A percentile compares a stretch with the other conserved stretches of the same genome.
phyloP scores from a whole-genome alignment of 129 eudicot genomes.

The Centrapalus pauciflorus region DNA sequence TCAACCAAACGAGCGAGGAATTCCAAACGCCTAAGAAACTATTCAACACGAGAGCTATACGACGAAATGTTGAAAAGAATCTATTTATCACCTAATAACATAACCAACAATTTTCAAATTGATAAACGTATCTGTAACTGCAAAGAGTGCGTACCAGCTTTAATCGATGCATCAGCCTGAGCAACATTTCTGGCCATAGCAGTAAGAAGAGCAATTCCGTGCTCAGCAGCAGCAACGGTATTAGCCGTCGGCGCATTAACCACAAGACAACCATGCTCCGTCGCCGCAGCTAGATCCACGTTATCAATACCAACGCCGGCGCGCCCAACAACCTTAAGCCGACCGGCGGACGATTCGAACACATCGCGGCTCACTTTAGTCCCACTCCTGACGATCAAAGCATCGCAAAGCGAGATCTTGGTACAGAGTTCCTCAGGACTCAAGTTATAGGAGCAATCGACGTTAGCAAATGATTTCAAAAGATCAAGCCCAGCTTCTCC shows the following conservation, averaged over 20 bases:
- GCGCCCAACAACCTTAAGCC: constrained; percentile 86
- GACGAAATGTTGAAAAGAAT: constrained; percentile 1
- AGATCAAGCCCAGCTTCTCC: constrained; percentile 83
- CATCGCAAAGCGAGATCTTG: constrained; percentile 90
- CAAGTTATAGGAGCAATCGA: constrained; percentile 81
- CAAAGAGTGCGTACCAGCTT: constrained; percentile 47
- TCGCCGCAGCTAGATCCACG: constrained; percentile 95
- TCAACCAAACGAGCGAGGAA: too few relatives aligned
- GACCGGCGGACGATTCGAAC: constrained; percentile 75
- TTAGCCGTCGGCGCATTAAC: constrained; percentile 96
- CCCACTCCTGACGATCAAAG: constrained; percentile 88
- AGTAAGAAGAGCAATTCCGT: constrained; percentile 80
- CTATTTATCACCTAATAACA: neutral
- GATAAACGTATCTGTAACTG: constrained; percentile 6
- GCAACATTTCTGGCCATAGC: constrained; percentile 91
- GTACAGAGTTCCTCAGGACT: constrained; percentile 83
- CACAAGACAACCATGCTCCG: constrained; percentile 90
- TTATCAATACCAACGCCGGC: constrained; percentile 97
- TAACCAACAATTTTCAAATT: neutral
- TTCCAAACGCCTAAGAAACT: neutral
- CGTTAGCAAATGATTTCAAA: constrained; percentile 66
- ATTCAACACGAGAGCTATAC: neutral
- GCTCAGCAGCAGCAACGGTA: constrained; percentile 96
- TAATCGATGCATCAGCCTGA: constrained; percentile 89
- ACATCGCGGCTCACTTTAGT: constrained; percentile 87